Conservation (phyloP, 768 basidiomycete species). For the Boletus vermiculosoides region DNA sequence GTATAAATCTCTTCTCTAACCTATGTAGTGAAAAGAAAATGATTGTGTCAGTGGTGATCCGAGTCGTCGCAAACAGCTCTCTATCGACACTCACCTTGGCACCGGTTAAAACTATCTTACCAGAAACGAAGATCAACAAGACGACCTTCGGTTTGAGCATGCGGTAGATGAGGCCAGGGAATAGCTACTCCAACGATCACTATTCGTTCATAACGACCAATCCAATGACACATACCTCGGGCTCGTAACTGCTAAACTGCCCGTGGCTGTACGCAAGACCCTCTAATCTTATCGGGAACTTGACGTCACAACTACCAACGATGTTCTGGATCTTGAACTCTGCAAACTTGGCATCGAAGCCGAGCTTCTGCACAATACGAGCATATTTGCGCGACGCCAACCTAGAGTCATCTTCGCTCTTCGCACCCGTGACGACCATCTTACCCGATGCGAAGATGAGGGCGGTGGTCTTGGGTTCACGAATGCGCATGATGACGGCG, state of each 20-base stretch:
- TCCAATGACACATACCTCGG: constrained; percentile 64
- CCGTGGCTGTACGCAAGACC: constrained; percentile 97
- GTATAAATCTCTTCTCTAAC: constrained; percentile 99
- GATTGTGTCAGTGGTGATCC: constrained; percentile 45
- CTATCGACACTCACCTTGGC: constrained; percentile 73
- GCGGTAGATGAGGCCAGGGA: constrained; percentile 98
- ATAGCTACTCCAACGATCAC: constrained; percentile 55
- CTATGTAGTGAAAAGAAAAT: constrained; percentile 45
- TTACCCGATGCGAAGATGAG: constrained; percentile 99
- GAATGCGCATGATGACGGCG: constrained; percentile 99
- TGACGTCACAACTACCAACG: constrained; percentile 96
- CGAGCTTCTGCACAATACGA: constrained; percentile 98
- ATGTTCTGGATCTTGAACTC: constrained; percentile 99
- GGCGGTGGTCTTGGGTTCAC: constrained; percentile 99
- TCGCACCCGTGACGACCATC: constrained; percentile 99
- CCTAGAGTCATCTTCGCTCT: constrained; percentile 96
- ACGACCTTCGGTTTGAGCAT: constrained; percentile 99
- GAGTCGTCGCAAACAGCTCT: too few species aligned
- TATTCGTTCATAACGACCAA: not conserved
- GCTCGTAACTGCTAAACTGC: constrained; percentile 96
- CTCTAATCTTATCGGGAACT: constrained; percentile 97
- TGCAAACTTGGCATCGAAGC: constrained; percentile 98
- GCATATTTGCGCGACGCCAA: constrained; percentile 98
- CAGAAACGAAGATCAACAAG: constrained; percentile 96
- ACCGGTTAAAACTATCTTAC: constrained; percentile 98